Base-by-base conservation (phyloP, 2,329 filamentous ascomycete genomes). In the Ophiocordyceps polyrhachis-furcata region DNA sequence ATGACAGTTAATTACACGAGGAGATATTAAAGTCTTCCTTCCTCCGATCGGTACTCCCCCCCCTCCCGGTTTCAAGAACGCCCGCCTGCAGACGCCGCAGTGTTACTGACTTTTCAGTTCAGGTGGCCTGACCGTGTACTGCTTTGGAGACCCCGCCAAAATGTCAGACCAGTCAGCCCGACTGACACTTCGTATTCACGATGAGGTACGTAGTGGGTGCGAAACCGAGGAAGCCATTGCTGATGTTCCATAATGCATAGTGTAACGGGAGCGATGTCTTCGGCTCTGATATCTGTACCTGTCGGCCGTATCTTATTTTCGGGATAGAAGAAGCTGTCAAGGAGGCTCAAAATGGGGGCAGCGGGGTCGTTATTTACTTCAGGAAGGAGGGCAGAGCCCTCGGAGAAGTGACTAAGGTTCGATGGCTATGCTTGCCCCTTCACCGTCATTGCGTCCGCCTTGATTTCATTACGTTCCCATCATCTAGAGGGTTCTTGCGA, bases 241-340 rank as follows among this genome's bases (percentile, higher is more conserved):
- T 53, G 41, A 52, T 44, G 41, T 17, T n/a, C 45, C 45, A 46
- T 37, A 17, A 47, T 74, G 68, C 96, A 89, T 65, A 74, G 68
- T 96, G 91, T 65, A 96, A 96, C 58, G 91, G 91, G 46, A 93
- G 84, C 59, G 91, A 98, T 63, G 91, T 96, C 40, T 98, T 96
- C 60, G 87, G 89, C 48, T 94, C 87, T 19, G 91, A 98, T 60
- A 98, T 96, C 56, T 96, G 91, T 66, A 96, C 91, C 12, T 96
- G 89, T 63, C 76, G 85, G 46, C 91, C 91, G 15, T 96, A 96
- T 60, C 76, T 96, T 46, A 93, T 93, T 57, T 96, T 93, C 59
- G 91, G 91, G 49, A 93, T 98, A 49, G 87, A 94, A 57, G 91
- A 98, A 63, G 91, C 91, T 13, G 89, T 98, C 53, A 94, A 93